Percentiles rank a stretch among this genome's conserved stretches.
These are phyloP conservation scores for Solanum aculeatissimum DNA, from an alignment of 305 asterid genomes.

Conservation along the genomic window DNA sequence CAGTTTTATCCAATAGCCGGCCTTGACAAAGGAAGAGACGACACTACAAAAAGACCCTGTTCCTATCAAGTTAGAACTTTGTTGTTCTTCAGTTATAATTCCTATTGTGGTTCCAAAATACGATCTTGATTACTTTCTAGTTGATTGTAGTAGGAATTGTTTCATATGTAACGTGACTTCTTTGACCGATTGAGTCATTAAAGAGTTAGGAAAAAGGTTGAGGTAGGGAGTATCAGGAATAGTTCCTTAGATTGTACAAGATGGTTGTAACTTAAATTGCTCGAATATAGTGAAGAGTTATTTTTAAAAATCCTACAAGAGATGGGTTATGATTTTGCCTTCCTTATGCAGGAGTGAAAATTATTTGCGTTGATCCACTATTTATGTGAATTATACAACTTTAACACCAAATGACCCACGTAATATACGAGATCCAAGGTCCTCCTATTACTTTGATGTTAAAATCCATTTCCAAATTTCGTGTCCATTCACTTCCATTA, in stretches of 20 bases:
- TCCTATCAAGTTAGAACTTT: too few species aligned
- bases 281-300: too few species aligned
- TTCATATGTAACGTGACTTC: background rate
- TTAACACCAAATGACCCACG: too few species aligned
- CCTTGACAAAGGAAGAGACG: background rate
- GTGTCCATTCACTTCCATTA: background rate
- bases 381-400: too few species aligned
- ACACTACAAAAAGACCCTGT: background rate
- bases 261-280: background rate
- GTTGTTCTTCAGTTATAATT: background rate
- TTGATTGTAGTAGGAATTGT: background rate
- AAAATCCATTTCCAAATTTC: background rate
- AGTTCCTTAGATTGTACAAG: background rate
- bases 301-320: too few species aligned
- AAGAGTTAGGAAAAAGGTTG: background rate
- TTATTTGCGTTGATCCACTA: too few species aligned
- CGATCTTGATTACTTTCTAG: background rate
- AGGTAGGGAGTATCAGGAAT: background rate
- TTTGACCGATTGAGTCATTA: background rate
- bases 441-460: background rate
- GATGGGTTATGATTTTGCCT: background rate
- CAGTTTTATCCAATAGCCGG: too few species aligned
- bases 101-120: too few species aligned
- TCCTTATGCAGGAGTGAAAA: too few species aligned
- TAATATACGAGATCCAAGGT: background rate